Conservation (phyloP, 2,329 filamentous ascomycete species). For the Fusarium cicatricum region DNA sequence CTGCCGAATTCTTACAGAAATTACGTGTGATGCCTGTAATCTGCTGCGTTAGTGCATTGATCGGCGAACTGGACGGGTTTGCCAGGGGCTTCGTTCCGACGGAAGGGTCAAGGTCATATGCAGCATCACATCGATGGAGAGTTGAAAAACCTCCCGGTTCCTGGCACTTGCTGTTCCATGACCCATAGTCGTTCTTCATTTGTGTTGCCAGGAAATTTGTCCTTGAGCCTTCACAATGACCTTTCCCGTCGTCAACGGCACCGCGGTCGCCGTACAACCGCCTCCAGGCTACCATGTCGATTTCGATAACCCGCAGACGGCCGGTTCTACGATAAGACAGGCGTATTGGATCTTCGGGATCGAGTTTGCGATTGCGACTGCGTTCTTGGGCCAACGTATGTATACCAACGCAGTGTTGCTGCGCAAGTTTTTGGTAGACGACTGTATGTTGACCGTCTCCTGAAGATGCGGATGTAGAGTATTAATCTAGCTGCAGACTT, state of each 20-base stretch:
- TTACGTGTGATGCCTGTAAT: no score
- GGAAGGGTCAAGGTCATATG: no score
- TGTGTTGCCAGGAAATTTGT: not conserved
- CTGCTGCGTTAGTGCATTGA: no score
- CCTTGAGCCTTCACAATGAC: not conserved
- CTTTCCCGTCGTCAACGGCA: slow-evolving; percentile 35
- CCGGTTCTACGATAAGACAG: slow-evolving; percentile 10
- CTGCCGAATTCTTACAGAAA: no score
- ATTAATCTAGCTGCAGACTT: slow-evolving; percentile 3
- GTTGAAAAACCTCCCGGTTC: not conserved
- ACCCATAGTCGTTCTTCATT: not conserved
- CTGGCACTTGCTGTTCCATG: no score
- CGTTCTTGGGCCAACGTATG: slow-evolving; percentile 36
- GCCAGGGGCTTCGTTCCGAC: no score
- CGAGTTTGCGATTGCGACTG: slow-evolving; percentile 15
- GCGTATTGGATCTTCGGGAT: slow-evolving; percentile 35
- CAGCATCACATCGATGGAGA: no score
- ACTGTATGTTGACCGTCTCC: slow-evolving; percentile 8
- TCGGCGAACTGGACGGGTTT: no score
- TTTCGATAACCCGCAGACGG: slow-evolving; percentile 39
- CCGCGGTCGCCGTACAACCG: slow-evolving; percentile 30
- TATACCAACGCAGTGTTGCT: slow-evolving; percentile 36
- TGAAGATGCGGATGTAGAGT: not conserved
- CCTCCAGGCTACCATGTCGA: slow-evolving; percentile 42
- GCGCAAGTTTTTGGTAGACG: slow-evolving; percentile 13